phyloP scores from a whole-genome alignment of 257 asterid genomes.

The Fraxinus quadrangulata region DNA sequence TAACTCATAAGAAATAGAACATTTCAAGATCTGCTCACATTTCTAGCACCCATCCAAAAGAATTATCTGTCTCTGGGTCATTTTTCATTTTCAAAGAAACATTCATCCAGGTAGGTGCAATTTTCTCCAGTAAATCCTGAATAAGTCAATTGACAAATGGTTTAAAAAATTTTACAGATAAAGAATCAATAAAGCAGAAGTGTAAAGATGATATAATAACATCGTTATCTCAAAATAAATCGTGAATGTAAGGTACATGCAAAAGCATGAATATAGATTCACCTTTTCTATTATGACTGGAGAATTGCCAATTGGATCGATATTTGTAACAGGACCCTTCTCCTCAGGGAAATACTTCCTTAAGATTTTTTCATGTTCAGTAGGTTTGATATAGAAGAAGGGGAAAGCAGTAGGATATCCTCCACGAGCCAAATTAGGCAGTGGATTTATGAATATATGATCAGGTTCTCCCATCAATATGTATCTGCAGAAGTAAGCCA shows the following conservation, averaged over 20 bases:
- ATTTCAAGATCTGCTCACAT: constrained; percentile 39
- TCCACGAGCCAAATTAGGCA: constrained; percentile 47
- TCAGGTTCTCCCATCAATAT: constrained; percentile 70
- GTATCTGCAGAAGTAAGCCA: constrained; percentile 40
- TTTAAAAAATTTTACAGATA: background rate
- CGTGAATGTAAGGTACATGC: background rate
- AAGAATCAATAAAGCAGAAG: background rate
- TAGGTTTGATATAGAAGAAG: constrained; percentile 60
- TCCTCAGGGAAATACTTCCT: constrained; percentile 53
- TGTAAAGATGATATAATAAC: background rate
- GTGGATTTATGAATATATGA: constrained; percentile 56
- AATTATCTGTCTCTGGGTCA: constrained; percentile 57
- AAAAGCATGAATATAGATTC: background rate
- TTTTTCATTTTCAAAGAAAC: constrained; percentile 54
- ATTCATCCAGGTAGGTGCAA: constrained; percentile 71
- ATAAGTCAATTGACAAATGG: background rate
- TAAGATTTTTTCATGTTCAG: constrained; percentile 39
- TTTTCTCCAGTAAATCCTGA: constrained; percentile 58
- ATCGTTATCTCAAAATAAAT: background rate
- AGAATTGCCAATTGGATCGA: constrained; percentile 72
- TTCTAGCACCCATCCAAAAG: constrained; percentile 68
- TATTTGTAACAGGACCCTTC: constrained; percentile 51
- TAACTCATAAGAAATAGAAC: constrained; percentile 4
- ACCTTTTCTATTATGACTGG: constrained; percentile 63
- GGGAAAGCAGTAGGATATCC: constrained; percentile 58